Percentiles rank a stretch among this genome's conserved stretches.
These are phyloP conservation scores for Calocybe gangraenosa DNA, from an alignment of 768 basidiomycete species.

Conservation along the genomic window DNA sequence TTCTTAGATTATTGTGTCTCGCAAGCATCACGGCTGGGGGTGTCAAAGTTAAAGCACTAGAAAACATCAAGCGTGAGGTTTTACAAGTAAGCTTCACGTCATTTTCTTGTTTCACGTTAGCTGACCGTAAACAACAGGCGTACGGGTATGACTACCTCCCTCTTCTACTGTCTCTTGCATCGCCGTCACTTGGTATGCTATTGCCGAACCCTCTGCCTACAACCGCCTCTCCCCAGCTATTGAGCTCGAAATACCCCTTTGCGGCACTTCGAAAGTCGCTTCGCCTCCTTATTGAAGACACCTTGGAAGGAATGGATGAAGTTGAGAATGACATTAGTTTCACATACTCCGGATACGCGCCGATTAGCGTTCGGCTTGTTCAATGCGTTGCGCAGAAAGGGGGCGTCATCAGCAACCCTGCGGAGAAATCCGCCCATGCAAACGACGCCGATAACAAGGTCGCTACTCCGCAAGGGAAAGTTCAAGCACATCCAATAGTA, in stretches of 20 bases:
- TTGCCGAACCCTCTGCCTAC: slow-evolving; percentile 65
- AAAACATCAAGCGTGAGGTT: slow-evolving; percentile 87
- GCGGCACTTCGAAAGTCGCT: slow-evolving; percentile 72
- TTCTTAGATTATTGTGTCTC: slow-evolving; percentile 80
- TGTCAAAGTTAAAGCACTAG: slow-evolving; percentile 81
- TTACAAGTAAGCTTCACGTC: slow-evolving; percentile 52
- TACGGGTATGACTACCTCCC: slow-evolving; percentile 77
- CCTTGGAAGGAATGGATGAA: slow-evolving; percentile 68
- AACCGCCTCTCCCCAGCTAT: slow-evolving; percentile 34
- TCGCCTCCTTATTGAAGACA: slow-evolving; percentile 90
- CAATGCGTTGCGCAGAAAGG: slow-evolving; percentile 93
- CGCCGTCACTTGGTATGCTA: slow-evolving; percentile 65
- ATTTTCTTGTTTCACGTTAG: slow-evolving; percentile 23
- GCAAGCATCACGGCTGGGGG: slow-evolving; percentile 82
- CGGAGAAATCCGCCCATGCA: slow-evolving; percentile 32
- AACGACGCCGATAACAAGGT: slow-evolving; percentile 28
- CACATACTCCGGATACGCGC: slow-evolving; percentile 96
- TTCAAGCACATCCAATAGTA: slow-evolving; percentile 86
- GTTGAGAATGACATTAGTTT: slow-evolving; percentile 94
- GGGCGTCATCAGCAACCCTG: slow-evolving; percentile 79
- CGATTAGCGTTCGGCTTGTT: slow-evolving; percentile 85
- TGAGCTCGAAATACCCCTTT: slow-evolving; percentile 66
- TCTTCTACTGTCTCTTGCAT: slow-evolving; percentile 57
- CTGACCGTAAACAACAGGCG: slow-evolving; percentile 34
- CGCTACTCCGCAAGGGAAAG: slow-evolving; percentile 37